phyloP scores from a whole-genome alignment of 208 protist species.

The Acanthamoeba lenticulata region DNA sequence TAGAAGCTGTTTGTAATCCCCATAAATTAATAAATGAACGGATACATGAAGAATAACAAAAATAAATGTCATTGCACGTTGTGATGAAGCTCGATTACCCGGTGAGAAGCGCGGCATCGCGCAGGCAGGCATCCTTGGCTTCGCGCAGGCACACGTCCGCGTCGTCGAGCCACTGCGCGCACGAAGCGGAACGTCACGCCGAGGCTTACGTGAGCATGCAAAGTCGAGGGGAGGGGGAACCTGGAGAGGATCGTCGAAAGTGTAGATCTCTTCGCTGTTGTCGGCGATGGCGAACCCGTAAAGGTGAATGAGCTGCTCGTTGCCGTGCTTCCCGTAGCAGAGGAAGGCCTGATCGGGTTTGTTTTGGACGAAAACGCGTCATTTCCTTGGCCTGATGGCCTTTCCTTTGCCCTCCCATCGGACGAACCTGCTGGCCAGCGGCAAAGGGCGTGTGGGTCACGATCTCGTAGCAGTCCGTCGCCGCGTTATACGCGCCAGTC shows the following conservation, averaged over 20 bases:
- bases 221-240: not conserved
- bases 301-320: not conserved
- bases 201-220: not conserved
- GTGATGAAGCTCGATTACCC: not conserved
- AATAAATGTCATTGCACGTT: not conserved
- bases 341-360: constrained; percentile 24
- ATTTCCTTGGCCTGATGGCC: no score
- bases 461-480: not conserved
- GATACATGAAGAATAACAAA: not conserved
- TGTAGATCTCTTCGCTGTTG: constrained; percentile 34
- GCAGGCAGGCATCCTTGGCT: not conserved
- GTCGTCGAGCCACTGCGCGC: not conserved
- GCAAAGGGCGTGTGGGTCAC: not conserved
- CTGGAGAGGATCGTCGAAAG: not conserved
- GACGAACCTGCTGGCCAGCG: not conserved
- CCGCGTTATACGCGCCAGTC: not conserved
- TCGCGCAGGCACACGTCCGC: not conserved
- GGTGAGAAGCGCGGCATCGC: not conserved
- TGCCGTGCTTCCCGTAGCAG: constrained; percentile 2
- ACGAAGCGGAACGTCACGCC: not conserved
- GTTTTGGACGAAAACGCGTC: no score
- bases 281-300: not conserved
- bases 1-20: not conserved
- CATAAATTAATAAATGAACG: no score
- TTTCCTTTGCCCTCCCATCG: not conserved